Base-by-base conservation (phyloP, 805 yeast species). In the Monosporozyma solicola region DNA sequence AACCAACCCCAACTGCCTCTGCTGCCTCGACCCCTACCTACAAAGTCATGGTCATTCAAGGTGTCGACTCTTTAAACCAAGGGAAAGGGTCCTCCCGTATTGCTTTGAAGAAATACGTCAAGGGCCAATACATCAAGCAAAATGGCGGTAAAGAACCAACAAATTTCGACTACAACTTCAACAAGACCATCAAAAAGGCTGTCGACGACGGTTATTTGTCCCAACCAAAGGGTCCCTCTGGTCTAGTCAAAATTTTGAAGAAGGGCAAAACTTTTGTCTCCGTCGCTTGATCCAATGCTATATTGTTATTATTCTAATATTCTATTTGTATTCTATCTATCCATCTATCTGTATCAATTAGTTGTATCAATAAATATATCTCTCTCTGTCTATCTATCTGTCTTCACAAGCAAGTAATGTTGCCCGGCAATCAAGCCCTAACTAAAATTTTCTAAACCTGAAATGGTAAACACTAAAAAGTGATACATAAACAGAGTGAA, bases 81-180 rank as follows among this genome's bases (percentile, higher is more conserved):
- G 83, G 95, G 72, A 84, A 79, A 57, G 95, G 95, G 54, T 82
- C 90, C 9, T 66, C 90, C 61, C 90, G 96, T 69, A 90, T 85
- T 69, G 92, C 92, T n/a, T 75, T 89, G 65, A 89, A 88, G 77
- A 87, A 87, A 72, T 87, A 82, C 71, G 82, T 88, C 56, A 80
- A 77, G 50, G 50, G n/a, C 11, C 20, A 29, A 27, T 41, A 48
- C 13, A 92, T 88, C 55, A 81, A 78, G 55, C 67, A 80, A 15
- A 92, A 86, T 49, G 85, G 80, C 50, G 86, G 88, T 59, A 67
- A 77, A 47, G 95, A 87, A 72, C 95, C 95, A 67, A 32, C 53
- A 29, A 37, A 51, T 11, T 87, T 87, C 65, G 95, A 87, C 67
- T 71, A 82, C 46, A 78, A 80, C 61, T 84, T 88, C 76, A 65